These are phyloP conservation scores for Lachnellula willkommii DNA, from an alignment of 2,329 filamentous ascomycete genomes.

Conservation along the genomic window DNA sequence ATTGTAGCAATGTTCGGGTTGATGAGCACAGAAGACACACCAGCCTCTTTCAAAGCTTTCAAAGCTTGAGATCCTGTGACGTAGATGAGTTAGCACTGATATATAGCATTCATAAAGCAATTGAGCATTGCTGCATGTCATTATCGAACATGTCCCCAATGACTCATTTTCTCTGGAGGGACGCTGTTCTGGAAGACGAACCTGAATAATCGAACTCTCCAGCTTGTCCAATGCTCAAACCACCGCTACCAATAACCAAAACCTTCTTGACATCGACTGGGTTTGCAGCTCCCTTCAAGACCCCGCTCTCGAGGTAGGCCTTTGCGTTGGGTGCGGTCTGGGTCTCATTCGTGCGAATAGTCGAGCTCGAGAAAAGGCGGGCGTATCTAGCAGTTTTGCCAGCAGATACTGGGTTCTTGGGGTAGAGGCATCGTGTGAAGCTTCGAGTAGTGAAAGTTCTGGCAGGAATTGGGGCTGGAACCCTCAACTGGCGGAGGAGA, in stretches of 20 bases:
- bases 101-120: neutral
- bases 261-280: slow-evolving; percentile 94
- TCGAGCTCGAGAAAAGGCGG: slow-evolving; percentile 30
- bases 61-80: slow-evolving; percentile 81
- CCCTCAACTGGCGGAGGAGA: slow-evolving; percentile 29
- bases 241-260: slow-evolving; percentile 90
- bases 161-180: slow-evolving; percentile 21
- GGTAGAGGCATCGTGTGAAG: slow-evolving; percentile 21
- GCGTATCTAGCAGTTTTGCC: slow-evolving; percentile 24
- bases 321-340: slow-evolving; percentile 74
- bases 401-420: slow-evolving; percentile 18
- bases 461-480: slow-evolving; percentile 17
- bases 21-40: slow-evolving; percentile 84
- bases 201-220: slow-evolving; percentile 99
- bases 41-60: slow-evolving; percentile 94
- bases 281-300: slow-evolving; percentile 69
- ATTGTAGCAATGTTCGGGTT: slow-evolving; percentile 99
- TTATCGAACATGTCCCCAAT: slow-evolving; percentile 3
- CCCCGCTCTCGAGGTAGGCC: slow-evolving; percentile 84
- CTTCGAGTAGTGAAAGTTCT: slow-evolving; percentile 29
- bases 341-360: slow-evolving; percentile 30
- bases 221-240: slow-evolving; percentile 92
- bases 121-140: neutral
- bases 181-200: slow-evolving; percentile 34
- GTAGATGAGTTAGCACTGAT: slow-evolving; percentile 16